Conservation (phyloP, 2,329 filamentous ascomycete genomes). For the Colletotrichum ledebouriae region DNA sequence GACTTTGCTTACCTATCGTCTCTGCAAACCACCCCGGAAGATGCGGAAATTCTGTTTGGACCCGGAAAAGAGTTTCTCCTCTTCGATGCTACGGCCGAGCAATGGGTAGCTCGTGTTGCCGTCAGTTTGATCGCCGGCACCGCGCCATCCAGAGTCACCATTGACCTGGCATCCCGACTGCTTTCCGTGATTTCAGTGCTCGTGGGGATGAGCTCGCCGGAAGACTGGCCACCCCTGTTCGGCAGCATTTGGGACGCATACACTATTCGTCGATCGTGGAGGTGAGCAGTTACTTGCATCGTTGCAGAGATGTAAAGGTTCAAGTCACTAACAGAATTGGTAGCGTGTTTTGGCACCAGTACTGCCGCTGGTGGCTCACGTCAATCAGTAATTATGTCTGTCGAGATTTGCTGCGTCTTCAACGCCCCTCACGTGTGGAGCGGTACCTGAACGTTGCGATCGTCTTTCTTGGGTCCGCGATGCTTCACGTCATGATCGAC, state of each 20-base stretch:
- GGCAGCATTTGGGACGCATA: constrained; percentile 5
- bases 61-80: background rate
- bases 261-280: background rate
- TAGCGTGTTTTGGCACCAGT: background rate
- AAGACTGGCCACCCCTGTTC: background rate
- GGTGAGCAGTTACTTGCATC: background rate
- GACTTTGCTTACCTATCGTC: background rate
- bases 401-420: background rate
- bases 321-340: background rate
- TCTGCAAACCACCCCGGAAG: background rate
- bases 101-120: background rate
- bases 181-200: background rate
- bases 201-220: background rate
- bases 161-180: background rate
- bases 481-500: constrained; percentile 10
- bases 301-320: fast-evolving
- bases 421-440: background rate
- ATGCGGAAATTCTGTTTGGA: background rate
- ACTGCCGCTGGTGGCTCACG: background rate
- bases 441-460: background rate
- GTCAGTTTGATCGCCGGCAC: background rate
- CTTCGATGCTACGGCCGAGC: background rate
- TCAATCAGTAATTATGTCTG: background rate
- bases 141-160: background rate
- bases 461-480: background rate